A percentile compares a stretch with the other conserved stretches of the same genome.
phyloP scores from a whole-genome alignment of 495 filamentous ascomycete genomes.

The Lasiosphaeria miniovina region DNA sequence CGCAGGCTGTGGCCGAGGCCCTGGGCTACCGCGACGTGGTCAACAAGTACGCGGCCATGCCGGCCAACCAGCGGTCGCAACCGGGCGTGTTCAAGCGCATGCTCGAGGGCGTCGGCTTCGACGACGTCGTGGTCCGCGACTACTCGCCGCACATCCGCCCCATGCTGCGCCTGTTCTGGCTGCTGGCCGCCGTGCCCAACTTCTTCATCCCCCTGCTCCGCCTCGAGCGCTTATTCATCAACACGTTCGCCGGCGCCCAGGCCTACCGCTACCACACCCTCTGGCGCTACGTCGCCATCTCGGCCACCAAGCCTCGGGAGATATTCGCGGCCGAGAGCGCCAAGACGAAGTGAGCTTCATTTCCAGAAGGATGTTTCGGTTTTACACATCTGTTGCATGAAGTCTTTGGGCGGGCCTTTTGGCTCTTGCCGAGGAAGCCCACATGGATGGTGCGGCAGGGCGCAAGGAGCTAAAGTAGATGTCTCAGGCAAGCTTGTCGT shows the following conservation, averaged over 20 bases:
- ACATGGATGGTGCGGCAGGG: too few species aligned
- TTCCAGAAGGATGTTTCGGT: too few species aligned
- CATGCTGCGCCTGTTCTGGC: constrained; percentile 50
- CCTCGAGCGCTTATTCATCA: constrained; percentile 37
- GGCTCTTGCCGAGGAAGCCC: too few species aligned
- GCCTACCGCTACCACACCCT: constrained; percentile 16
- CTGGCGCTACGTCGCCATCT: constrained; percentile 28
- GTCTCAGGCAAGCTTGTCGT: too few species aligned
- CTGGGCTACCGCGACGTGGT: constrained; percentile 16
- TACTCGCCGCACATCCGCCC: constrained; percentile 49
- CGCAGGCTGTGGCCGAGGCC: neutral
- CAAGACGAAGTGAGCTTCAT: constrained; percentile 27
- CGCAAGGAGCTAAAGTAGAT: too few species aligned
- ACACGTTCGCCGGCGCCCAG: constrained; percentile 26
- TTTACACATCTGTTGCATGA: too few species aligned
- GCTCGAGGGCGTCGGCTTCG: constrained; percentile 50
- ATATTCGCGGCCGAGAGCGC: constrained; percentile 13
- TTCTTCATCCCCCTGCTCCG: constrained; percentile 45
- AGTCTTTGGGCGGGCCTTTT: too few species aligned
- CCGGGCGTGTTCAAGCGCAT: constrained; percentile 32
- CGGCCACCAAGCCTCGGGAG: constrained; percentile 25
- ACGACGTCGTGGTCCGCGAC: constrained; percentile 45
- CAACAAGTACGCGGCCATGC: constrained; percentile 48
- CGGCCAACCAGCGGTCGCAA: constrained; percentile 38
- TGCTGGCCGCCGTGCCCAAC: constrained; percentile 53